A percentile compares a stretch with the other conserved stretches of the same genome.
Evolutionary conservation across 441 rosid species (phyloP).

Genomic region (Adansonia rubrostipa): DNA sequence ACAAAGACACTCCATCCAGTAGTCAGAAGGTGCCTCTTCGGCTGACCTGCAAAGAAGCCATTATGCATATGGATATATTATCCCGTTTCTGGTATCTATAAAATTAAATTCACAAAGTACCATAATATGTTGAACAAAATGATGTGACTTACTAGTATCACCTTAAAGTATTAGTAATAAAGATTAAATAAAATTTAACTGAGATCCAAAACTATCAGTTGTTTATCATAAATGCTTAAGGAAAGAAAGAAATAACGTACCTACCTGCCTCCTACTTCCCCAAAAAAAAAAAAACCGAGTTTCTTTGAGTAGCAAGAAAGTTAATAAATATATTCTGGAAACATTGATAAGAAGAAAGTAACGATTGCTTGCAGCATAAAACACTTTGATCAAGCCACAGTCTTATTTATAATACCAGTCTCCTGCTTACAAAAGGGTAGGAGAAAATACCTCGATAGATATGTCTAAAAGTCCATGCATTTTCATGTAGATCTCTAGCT

Average conservation of each 20-base stretch:
- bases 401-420: not conserved
- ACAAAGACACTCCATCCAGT: slow-evolving; percentile 98
- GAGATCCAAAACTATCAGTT: too few species aligned
- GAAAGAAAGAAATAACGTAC: not conserved
- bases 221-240: not conserved
- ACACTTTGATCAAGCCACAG: not conserved
- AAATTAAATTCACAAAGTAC: not conserved
- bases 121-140: not conserved
- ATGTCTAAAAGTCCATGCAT: slow-evolving; percentile 89
- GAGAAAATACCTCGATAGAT: slow-evolving; percentile 74
- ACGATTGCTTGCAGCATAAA: not conserved
- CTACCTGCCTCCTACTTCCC: too few species aligned
- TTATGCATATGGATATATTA: slow-evolving; percentile 10
- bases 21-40: slow-evolving; percentile 86
- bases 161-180: not conserved
- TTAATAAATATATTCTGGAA: not conserved
- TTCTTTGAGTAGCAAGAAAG: not conserved
- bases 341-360: not conserved
- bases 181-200: not conserved
- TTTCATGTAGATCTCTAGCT: slow-evolving; percentile 87
- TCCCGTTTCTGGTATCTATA: slow-evolving; percentile 15
- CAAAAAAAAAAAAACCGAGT: too few species aligned
- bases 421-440: not conserved
- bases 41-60: slow-evolving; percentile 65
- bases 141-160: not conserved